Percentiles rank a stretch among this genome's conserved stretches.
These are phyloP conservation scores for Endocarpon pusillum DNA, from an alignment of 495 filamentous ascomycete genomes.

Conservation along the genomic window DNA sequence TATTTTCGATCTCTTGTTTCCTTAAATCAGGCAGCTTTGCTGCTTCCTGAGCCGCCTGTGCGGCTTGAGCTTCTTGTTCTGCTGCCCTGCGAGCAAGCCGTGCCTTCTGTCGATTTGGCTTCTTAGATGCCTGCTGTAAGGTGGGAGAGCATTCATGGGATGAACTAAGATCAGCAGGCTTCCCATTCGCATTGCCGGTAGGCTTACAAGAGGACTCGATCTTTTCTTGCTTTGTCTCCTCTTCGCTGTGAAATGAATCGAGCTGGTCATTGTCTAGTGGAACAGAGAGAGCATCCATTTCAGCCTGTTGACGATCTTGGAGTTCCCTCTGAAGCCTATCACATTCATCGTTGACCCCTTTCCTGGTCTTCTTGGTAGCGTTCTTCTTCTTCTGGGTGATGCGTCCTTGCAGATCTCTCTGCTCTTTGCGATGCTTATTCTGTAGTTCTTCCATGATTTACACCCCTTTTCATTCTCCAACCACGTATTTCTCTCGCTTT, in stretches of 20 bases:
- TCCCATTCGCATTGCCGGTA: neutral
- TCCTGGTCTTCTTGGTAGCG: constrained; percentile 89
- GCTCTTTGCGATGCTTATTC: constrained; percentile 72
- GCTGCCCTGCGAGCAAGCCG: constrained; percentile 77
- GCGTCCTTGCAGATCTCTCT: constrained; percentile 62
- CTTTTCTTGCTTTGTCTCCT: neutral
- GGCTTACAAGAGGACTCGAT: no score
- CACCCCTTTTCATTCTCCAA: no score
- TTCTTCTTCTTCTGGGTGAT: constrained; percentile 91
- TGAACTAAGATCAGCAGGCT: no score
- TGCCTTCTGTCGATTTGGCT: constrained; percentile 81
- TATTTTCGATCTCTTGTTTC: constrained; percentile 47
- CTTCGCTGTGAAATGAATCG: neutral
- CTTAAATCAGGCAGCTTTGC: constrained; percentile 56
- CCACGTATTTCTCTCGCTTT: no score
- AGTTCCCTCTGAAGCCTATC: constrained; percentile 51
- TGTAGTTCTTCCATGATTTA: constrained; percentile 67
- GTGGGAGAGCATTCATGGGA: no score
- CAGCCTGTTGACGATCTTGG: constrained; percentile 46
- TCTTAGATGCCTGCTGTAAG: constrained; percentile 31
- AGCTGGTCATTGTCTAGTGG: neutral
- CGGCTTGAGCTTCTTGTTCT: constrained; percentile 51
- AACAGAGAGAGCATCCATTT: constrained; percentile 31
- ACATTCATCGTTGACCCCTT: constrained; percentile 73
- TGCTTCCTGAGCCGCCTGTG: constrained; percentile 57